Base-by-base conservation (phyloP, 192 early-diverging fungal genomes). In the Diversispora eburnea region DNA sequence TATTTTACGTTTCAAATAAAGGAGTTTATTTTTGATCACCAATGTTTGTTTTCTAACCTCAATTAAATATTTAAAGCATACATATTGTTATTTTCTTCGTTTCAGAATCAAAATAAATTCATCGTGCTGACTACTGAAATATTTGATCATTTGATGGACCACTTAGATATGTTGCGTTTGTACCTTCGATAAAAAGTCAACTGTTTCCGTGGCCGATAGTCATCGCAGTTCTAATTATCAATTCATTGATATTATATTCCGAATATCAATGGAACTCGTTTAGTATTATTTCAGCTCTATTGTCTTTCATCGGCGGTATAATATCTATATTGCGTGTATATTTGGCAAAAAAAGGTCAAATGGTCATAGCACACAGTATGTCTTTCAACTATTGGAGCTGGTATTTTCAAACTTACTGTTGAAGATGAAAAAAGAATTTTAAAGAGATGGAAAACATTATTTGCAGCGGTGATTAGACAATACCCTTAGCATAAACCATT, bases 361-460 rank as follows among this genome's bases (percentile, higher is more conserved):
- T 66, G 64, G 3, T 22, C 8, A n/a, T 46, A 20, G 64, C 64
- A 48, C 13, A 46, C 22, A 66, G 20, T 48, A 66, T 66, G 46
- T 42, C 64, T 45, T 66, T 43, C 45, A 66, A 15, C 41, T 20
- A 66, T 66, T 46, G 64, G 64, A 45, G 15, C 64, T 5, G 45
- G 19, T 48, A 66, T 66, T 66, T 46, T 66, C 42, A 66, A 15
- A 48, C 64, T 66, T 48, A 46, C 64, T 15, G 10, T 66, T 66
- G 64, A 66, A 48, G 43, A 66, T 66, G 64, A 17, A 66, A 46
- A 6, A 66, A 66, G 45, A 42, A 42, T 8, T 66, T 66, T 66
- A 66, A 45, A 66, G 17, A 66, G 22, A 66, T 66, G 64, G 64
- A 66, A 66, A 66, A 66, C 64, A 2, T 45, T 66, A 17, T 48